Evolutionary conservation across 2,329 filamentous ascomycete species (phyloP).

Genomic region (Fusarium sororula): DNA sequence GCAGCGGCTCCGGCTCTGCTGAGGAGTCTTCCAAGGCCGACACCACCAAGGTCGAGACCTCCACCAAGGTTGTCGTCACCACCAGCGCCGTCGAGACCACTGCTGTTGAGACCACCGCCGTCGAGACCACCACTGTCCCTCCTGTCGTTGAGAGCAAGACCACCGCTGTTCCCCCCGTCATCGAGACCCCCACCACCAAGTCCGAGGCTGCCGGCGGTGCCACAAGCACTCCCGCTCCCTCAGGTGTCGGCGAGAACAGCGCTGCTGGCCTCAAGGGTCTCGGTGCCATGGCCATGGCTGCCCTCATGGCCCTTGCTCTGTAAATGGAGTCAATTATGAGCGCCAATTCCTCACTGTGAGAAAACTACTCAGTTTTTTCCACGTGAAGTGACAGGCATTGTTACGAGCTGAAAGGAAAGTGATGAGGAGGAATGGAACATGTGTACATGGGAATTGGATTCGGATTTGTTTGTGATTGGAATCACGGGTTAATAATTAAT

Average conservation of each 20-base stretch:
- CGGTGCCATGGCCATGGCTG: constrained; percentile 47
- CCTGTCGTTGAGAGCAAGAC: constrained; percentile 20
- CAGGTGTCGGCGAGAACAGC: constrained; percentile 39
- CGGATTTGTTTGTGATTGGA: constrained; percentile 1
- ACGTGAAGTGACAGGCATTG: constrained; percentile 6
- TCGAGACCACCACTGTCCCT: constrained; percentile 12
- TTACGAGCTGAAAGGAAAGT: constrained; percentile 11
- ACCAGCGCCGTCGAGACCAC: constrained; percentile 10
- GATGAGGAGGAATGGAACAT: constrained; percentile 11
- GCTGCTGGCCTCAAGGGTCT: constrained; percentile 46
- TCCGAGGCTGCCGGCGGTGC: not conserved
- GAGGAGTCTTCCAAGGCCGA: constrained; percentile 14
- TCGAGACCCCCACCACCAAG: constrained; percentile 19
- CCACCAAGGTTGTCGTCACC: constrained; percentile 10
- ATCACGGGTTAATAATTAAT: constrained; percentile 35
- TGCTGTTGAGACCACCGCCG: constrained; percentile 5
- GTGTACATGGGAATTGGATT: constrained; percentile 8
- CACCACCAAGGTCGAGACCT: constrained; percentile 3
- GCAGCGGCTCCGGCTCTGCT: constrained; percentile 9
- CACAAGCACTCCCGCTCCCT: constrained; percentile 18
- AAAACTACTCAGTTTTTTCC: not conserved
- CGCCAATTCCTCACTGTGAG: not conserved
- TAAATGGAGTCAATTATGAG: constrained; percentile 40
- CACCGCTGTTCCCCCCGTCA: constrained; percentile 16
- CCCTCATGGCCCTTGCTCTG: constrained; percentile 49